Evolutionary conservation across 257 asterid species (phyloP).

Genomic region (Lantana camara): DNA sequence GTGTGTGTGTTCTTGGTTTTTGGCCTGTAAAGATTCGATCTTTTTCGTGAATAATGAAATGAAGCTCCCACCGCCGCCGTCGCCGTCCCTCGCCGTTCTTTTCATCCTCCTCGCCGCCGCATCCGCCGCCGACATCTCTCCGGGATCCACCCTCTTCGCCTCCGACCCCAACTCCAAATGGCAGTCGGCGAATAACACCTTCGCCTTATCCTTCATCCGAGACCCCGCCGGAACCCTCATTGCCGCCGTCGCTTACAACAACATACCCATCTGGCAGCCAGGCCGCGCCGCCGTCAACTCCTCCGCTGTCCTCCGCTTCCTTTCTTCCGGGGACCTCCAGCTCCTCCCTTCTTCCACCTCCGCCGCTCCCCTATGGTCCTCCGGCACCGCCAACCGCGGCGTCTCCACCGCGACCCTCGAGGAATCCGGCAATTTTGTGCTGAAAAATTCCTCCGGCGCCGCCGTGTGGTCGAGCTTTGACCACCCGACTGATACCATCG

Average conservation of each 20-base stretch:
- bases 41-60: constrained; percentile 26
- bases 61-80: constrained; percentile 23
- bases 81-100: constrained; percentile 14
- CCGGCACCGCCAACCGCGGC: constrained; percentile 43
- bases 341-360: constrained; percentile 50
- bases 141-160: constrained; percentile 47
- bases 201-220: constrained; percentile 39
- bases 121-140: constrained; percentile 47
- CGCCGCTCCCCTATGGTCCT: constrained; percentile 49
- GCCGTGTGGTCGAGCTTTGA: constrained; percentile 72
- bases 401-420: constrained; percentile 45
- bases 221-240: constrained; percentile 36
- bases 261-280: constrained; percentile 42
- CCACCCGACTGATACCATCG: constrained; percentile 69
- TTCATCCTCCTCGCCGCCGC: constrained; percentile 28
- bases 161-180: constrained; percentile 43
- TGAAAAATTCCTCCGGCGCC: constrained; percentile 53
- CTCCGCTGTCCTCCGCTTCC: constrained; percentile 48
- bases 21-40: constrained; percentile 14
- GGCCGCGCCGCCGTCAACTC: constrained; percentile 32
- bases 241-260: constrained; percentile 45
- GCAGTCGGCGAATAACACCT: constrained; percentile 43
- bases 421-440: constrained; percentile 53
- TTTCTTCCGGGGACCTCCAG: constrained; percentile 50
- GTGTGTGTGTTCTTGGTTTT: not conserved